Evolutionary conservation across 1,284 basidiomycete species (phyloP), one percentile per base, ranked within the genome.

Genomic region (Trichosporon inkin): DNA sequence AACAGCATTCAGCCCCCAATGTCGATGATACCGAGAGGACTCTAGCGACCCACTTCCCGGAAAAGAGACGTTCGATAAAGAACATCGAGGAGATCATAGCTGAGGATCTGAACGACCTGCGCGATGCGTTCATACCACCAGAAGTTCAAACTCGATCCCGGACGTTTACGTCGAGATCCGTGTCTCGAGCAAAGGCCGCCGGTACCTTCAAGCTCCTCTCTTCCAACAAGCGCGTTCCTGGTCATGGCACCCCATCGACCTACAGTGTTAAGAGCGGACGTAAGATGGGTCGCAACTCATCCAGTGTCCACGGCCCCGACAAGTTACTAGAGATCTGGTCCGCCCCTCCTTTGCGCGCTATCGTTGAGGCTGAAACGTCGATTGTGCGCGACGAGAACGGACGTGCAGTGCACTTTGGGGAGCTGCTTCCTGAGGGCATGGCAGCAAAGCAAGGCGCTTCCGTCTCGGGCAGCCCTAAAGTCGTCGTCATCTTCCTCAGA

Each of bases 401-500:
- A n/a, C 44, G 22, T 16, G 44, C 22, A 10, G 44, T 49, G 44
- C 24, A 49, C 24, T 49, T 49, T 32, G 44, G 44, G 11, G 44
- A 49, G 14, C 44, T 49, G 3, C 44, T 49, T 10, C 44, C 44
- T 13, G 28, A 49, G 24, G 44, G 44, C 5, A 22, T 49, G 14
- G 24, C 44, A n/a, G 44, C 44, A 14, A 49, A 24, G 44, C 44
- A 49, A 24, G 44, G 44, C 24, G 13, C 14, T 3, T 4, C 14
- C 24, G 24, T 24, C 8, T n/a, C 4, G 14, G 22, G 28, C 24
- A 32, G 22, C 16, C 44, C 44, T 14, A 49, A 49, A 13, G 22
- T 49, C 7, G 68, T 77, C 16, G 61, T 79, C 10, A 72, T 79
- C 67, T 78, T 75, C 62, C 70, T 77, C 34, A 64, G 76, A 3